Percentiles rank a stretch among this genome's conserved stretches.
Evolutionary conservation across 1,284 basidiomycete species (phyloP).

Genomic region (Meira nashicola): DNA sequence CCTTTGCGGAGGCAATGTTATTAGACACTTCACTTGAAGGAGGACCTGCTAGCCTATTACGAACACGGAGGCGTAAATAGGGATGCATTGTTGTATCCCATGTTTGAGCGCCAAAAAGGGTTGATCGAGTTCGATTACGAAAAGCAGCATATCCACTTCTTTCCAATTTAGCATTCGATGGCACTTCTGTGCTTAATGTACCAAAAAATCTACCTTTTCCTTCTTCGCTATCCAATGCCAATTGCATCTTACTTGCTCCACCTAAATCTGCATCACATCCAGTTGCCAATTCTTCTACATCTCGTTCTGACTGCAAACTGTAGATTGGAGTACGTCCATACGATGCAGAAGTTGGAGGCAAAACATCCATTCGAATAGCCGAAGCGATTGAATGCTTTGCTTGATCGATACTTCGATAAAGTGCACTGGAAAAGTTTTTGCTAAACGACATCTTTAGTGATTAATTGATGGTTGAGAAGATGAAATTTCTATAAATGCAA

Average conservation of each 20-base stretch:
- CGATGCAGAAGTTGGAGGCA: slow-evolving; percentile 20
- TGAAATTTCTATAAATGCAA: no score
- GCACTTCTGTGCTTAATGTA: slow-evolving; percentile 51
- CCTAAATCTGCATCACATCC: slow-evolving; percentile 82
- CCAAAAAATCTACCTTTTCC: slow-evolving; percentile 47
- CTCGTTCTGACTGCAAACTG: slow-evolving; percentile 21
- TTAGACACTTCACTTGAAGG: neutral
- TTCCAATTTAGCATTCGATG: slow-evolving; percentile 47
- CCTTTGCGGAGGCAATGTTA: neutral
- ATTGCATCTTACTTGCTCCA: slow-evolving; percentile 64
- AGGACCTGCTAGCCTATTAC: slow-evolving; percentile 50
- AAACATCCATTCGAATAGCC: slow-evolving; percentile 49
- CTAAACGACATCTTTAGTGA: slow-evolving; percentile 29
- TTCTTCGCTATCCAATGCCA: slow-evolving; percentile 34
- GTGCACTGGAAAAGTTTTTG: slow-evolving; percentile 31
- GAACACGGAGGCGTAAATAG: slow-evolving; percentile 72
- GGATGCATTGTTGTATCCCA: slow-evolving; percentile 75
- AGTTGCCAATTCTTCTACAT: slow-evolving; percentile 58
- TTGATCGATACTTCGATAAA: slow-evolving; percentile 38
- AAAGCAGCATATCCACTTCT: slow-evolving; percentile 66
- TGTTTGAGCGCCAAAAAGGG: slow-evolving; percentile 72
- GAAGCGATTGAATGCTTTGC: slow-evolving; percentile 21
- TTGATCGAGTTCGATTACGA: slow-evolving; percentile 64
- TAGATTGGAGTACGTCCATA: slow-evolving; percentile 33
- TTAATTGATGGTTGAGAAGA: no score